These are phyloP conservation scores for Apiotrichum sp. DNA, from an alignment of 1,284 basidiomycete genomes.

Conservation along the genomic window DNA sequence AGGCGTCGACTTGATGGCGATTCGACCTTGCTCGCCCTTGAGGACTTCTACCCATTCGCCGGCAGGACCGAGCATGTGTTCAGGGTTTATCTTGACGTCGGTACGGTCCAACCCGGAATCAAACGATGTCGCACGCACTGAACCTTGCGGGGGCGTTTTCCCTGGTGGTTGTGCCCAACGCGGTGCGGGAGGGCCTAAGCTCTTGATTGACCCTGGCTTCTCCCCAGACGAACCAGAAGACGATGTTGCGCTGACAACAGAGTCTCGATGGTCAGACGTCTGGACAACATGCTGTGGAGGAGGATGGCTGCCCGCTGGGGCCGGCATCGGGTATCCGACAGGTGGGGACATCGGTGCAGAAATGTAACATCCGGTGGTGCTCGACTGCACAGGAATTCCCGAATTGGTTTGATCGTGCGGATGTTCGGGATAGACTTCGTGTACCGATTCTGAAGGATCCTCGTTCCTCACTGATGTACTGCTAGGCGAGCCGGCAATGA, in stretches of 20 bases:
- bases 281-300: background rate
- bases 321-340: constrained; percentile 15
- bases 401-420: background rate
- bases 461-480: background rate
- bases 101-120: constrained; percentile 26
- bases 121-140: constrained; percentile 27
- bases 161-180: constrained; percentile 37
- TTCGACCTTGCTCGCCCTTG: constrained; percentile 45
- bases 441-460: background rate
- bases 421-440: background rate
- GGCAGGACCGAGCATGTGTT: constrained; percentile 8
- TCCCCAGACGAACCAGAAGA: constrained; percentile 12
- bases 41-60: constrained; percentile 38
- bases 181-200: constrained; percentile 21
- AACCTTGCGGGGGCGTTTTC: constrained; percentile 8
- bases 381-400: constrained; percentile 11
- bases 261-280: constrained; percentile 3
- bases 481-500: background rate
- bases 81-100: constrained; percentile 27
- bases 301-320: background rate
- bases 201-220: constrained; percentile 8
- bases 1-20: constrained; percentile 61
- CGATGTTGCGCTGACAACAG: constrained; percentile 14
- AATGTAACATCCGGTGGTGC: constrained; percentile 32
- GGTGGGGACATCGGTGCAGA: constrained; percentile 29